Evolutionary conservation across 495 filamentous ascomycete species (phyloP).

Genomic region (Aspergillus cavernicola): DNA sequence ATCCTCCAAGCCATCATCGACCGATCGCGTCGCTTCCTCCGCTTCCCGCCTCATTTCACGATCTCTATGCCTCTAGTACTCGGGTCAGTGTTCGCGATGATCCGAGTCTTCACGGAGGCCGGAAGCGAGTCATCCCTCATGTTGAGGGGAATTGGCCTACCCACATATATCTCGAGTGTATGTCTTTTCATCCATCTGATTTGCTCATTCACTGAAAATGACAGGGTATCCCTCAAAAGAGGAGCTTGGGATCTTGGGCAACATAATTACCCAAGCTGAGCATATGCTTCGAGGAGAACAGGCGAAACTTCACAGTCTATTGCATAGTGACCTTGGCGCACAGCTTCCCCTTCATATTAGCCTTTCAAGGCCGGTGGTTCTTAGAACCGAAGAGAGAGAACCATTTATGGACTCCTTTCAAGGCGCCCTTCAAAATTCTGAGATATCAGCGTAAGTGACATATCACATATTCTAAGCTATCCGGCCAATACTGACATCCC

Average conservation of each 20-base stretch:
- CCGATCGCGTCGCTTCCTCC: conserved; percentile 60
- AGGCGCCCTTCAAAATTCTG: conserved; percentile 32
- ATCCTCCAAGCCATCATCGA: not conserved
- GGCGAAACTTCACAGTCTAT: conserved; percentile 50
- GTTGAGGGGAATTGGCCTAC: conserved; percentile 88
- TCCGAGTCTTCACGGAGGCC: conserved; percentile 78
- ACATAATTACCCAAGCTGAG: conserved; percentile 46
- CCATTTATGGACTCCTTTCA: conserved; percentile 49
- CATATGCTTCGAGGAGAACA: conserved; percentile 4
- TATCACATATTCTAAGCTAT: not conserved
- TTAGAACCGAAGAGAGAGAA: conserved; percentile 62
- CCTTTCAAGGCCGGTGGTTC: conserved; percentile 69
- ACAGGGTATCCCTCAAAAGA: conserved; percentile 66
- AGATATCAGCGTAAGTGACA: conserved; percentile 43
- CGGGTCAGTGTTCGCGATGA: conserved; percentile 75
- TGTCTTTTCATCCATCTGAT: conserved; percentile 24
- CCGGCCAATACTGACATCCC: not conserved
- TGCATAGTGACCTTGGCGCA: conserved; percentile 70
- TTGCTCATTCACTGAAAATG: conserved; percentile 25
- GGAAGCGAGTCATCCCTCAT: conserved; percentile 77
- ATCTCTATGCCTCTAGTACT: conserved; percentile 77
- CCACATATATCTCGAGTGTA: conserved; percentile 92
- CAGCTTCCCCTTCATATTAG: conserved; percentile 88
- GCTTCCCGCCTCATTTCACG: conserved; percentile 76
- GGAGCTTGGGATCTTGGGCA: conserved; percentile 51